Evolutionary conservation across 345 rosid species (phyloP).

Genomic region (Cardamine chenopodiifolia): DNA sequence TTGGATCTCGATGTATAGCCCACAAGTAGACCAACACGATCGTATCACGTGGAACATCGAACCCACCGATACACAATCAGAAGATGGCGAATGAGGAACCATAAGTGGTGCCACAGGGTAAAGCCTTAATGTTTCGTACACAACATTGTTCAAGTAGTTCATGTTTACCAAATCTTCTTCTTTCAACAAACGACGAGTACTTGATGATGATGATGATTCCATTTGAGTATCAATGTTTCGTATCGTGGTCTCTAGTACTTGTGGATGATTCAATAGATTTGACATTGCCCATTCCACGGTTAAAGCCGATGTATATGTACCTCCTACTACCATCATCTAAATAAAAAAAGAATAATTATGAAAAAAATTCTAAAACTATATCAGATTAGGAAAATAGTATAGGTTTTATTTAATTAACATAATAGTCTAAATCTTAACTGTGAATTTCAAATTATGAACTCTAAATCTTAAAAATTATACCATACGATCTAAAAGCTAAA

Average conservation of each 20-base stretch:
- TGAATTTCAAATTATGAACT: not conserved
- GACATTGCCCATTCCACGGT: constrained; percentile 45
- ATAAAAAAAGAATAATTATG: not conserved
- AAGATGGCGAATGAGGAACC: constrained; percentile 49
- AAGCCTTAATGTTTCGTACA: constrained; percentile 52
- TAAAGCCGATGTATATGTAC: constrained; percentile 39
- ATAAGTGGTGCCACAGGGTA: constrained; percentile 50
- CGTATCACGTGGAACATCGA: constrained; percentile 44
- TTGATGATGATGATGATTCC: constrained; percentile 13
- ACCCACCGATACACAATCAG: constrained; percentile 52
- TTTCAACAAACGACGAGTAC: constrained; percentile 28
- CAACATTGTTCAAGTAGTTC: constrained; percentile 39
- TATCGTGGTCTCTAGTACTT: constrained; percentile 32
- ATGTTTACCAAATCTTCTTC: constrained; percentile 42
- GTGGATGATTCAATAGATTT: constrained; percentile 35
- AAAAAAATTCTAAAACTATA: not conserved
- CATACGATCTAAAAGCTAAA: not conserved
- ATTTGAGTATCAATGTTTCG: constrained; percentile 28
- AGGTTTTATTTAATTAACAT: not conserved
- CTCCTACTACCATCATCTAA: constrained; percentile 51
- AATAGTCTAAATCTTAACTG: not conserved
- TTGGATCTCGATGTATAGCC: constrained; percentile 54
- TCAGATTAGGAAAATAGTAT: not conserved
- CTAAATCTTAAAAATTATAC: not conserved
- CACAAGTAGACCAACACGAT: constrained; percentile 48